phyloP scores from a whole-genome alignment of 23 red algal species.

The Chondrus crispus region DNA sequence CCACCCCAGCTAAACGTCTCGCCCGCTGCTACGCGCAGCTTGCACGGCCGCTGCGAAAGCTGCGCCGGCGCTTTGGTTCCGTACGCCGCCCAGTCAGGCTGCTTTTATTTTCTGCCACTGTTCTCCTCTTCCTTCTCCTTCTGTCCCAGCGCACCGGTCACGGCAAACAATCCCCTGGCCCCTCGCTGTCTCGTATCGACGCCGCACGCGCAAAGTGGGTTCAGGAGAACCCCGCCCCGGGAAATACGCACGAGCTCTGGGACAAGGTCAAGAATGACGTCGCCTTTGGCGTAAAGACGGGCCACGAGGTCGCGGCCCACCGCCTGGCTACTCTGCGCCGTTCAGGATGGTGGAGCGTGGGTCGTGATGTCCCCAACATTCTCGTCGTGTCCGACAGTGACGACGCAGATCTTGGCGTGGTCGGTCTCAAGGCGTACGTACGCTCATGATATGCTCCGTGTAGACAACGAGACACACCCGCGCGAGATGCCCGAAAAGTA shows the following conservation, averaged over 20 bases:
- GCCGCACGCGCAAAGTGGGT: neutral
- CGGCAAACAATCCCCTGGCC: neutral
- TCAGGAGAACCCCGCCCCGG: neutral
- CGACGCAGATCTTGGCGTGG: constrained; percentile 1
- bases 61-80: too few species aligned
- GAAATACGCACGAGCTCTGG: constrained; percentile 17
- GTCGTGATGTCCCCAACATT: constrained; percentile 65
- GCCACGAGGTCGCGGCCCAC: constrained; percentile 60
- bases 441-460: neutral
- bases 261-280: constrained; percentile 51
- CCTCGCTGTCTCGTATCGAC: neutral
- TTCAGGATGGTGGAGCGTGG: constrained; percentile 45
- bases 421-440: constrained; percentile 55
- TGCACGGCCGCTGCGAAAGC: too few species aligned
- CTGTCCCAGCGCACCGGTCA: too few species aligned
- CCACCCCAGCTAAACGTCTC: too few species aligned
- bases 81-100: too few species aligned
- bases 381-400: constrained; percentile 44
- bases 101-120: too few species aligned
- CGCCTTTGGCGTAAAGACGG: constrained; percentile 59
- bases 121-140: too few species aligned
- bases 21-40: too few species aligned
- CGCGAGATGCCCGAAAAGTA: constrained; percentile 1
- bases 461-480: neutral
- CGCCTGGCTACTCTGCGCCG: constrained; percentile 22